A percentile compares a stretch with the other conserved stretches of the same genome.
Conservation (phyloP, 768 basidiomycete genomes). For the Panellus pusillus region DNA sequence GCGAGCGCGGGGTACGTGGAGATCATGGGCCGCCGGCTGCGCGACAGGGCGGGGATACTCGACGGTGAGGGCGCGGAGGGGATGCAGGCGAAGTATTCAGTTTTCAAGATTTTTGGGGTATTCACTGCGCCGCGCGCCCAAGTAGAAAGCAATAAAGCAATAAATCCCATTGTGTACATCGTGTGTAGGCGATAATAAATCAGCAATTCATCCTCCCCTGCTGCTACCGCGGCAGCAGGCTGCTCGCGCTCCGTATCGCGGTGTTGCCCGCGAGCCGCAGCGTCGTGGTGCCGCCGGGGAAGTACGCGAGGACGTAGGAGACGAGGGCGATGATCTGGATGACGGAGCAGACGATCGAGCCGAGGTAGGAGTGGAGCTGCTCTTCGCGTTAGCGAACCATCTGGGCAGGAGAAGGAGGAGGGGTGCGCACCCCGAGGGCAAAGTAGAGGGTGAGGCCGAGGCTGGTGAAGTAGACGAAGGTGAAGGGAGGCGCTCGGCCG, state of each 20-base stretch:
- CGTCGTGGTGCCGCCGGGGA: constrained; percentile 86
- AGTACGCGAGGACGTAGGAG: constrained; percentile 91
- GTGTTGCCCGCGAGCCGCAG: constrained; percentile 78
- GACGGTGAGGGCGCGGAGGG: constrained; percentile 27
- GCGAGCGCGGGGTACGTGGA: constrained; percentile 71
- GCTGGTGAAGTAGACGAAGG: constrained; percentile 77
- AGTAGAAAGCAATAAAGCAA: background rate
- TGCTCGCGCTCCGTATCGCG: constrained; percentile 82
- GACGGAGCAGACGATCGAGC: constrained; percentile 78
- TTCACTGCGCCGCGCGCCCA: background rate
- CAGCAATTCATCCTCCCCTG: background rate
- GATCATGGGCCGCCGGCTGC: constrained; percentile 71
- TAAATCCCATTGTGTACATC: background rate
- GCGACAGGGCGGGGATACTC: constrained; percentile 61
- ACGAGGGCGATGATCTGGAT: constrained; percentile 83
- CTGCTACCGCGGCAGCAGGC: constrained; percentile 71
- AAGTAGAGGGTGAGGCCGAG: constrained; percentile 90
- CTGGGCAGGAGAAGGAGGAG: background rate
- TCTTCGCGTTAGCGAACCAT: background rate
- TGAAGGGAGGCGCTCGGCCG: constrained; percentile 83
- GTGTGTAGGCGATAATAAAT: no score
- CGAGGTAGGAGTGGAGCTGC: constrained; percentile 82
- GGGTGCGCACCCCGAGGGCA: constrained; percentile 71
- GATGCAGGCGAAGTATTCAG: constrained; percentile 3
- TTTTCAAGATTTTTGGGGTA: background rate